Conservation (phyloP, 352 stramenopile species). For the Thraustochytrium striatum region DNA sequence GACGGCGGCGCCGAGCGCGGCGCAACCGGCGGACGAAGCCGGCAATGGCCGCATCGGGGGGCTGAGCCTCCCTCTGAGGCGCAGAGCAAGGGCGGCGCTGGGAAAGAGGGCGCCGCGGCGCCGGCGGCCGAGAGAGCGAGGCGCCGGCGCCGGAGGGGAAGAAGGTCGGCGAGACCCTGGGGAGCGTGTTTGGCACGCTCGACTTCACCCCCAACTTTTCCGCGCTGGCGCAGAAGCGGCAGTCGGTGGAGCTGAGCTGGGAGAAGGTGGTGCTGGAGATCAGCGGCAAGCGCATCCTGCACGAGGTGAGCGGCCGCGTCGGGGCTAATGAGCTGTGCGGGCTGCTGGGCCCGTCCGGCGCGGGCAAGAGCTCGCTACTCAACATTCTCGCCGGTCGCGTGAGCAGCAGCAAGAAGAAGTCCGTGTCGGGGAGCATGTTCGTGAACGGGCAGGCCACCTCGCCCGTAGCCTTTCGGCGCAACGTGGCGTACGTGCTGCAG, state of each 20-base stretch:
- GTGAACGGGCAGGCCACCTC: constrained; percentile 55
- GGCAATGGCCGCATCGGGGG: too few relatives aligned
- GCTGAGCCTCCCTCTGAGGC: too few relatives aligned
- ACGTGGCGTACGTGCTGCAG: constrained; percentile 69
- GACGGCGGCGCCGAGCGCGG: too few relatives aligned
- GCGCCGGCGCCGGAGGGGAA: too few relatives aligned
- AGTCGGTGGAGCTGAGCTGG: constrained; percentile 1
- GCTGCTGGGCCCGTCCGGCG: constrained; percentile 45
- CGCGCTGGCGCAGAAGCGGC: not conserved
- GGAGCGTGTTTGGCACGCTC: constrained; percentile 28
- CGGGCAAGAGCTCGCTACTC: constrained; percentile 47
- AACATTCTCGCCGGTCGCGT: constrained; percentile 44
- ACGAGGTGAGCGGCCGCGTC: constrained; percentile 39
- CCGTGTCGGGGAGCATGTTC: constrained; percentile 46
- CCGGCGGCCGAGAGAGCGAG: too few relatives aligned
- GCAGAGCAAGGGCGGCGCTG: too few relatives aligned
- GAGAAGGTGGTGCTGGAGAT: constrained; percentile 27
- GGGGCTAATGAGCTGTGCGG: constrained; percentile 32
- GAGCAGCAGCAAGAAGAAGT: constrained; percentile 34
- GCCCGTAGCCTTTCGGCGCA: constrained; percentile 50
- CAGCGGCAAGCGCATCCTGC: constrained; percentile 46
- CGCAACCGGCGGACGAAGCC: too few relatives aligned
- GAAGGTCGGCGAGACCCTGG: too few relatives aligned
- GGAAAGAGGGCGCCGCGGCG: too few relatives aligned
- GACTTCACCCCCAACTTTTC: constrained; percentile 44